These are phyloP conservation scores for Penicillium ochrochloron DNA, from an alignment of 495 filamentous ascomycete species.

Conservation along the genomic window DNA sequence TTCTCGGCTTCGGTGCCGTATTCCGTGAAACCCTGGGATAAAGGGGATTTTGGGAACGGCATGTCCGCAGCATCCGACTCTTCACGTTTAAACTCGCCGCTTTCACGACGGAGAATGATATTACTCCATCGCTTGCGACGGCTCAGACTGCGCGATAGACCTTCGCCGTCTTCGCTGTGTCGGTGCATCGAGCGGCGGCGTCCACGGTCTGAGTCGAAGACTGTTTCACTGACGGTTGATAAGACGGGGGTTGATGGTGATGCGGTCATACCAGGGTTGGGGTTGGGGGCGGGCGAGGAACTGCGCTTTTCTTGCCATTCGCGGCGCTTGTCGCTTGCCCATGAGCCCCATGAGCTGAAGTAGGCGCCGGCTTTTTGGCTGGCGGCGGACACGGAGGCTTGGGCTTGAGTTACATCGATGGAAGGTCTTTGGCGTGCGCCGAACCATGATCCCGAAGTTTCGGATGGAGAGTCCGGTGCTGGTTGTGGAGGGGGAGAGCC, in stretches of 20 bases:
- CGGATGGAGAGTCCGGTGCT: conserved; percentile 26
- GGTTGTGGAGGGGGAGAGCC: conserved; percentile 31
- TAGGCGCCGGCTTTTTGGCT: conserved; percentile 82
- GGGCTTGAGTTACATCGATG: conserved; percentile 65
- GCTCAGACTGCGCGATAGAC: conserved; percentile 45
- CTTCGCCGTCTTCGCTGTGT: conserved; percentile 36
- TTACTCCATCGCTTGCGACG: conserved; percentile 53
- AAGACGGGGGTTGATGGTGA: conserved; percentile 41
- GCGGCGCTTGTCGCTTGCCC: conserved; percentile 89
- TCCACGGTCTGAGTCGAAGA: conserved; percentile 38
- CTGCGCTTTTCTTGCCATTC: conserved; percentile 55
- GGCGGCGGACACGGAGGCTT: conserved; percentile 69
- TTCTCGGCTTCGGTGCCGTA: conserved; percentile 16
- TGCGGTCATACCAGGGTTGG: conserved; percentile 17
- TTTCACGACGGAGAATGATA: conserved; percentile 46
- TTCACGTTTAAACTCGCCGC: conserved; percentile 42
- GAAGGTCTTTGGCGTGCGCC: conserved; percentile 44
- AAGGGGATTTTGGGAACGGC: conserved; percentile 41
- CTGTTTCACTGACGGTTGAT: conserved; percentile 33
- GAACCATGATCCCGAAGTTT: conserved; percentile 36
- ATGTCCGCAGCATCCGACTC: conserved; percentile 24
- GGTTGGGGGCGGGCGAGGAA: conserved; percentile 32
- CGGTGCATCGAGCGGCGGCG: conserved; percentile 40
- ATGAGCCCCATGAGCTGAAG: conserved; percentile 90
- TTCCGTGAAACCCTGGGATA: conserved; percentile 39